These are phyloP conservation scores for Orbilia blumenaviensis DNA, from an alignment of 2,329 filamentous ascomycete species.

Conservation along the genomic window DNA sequence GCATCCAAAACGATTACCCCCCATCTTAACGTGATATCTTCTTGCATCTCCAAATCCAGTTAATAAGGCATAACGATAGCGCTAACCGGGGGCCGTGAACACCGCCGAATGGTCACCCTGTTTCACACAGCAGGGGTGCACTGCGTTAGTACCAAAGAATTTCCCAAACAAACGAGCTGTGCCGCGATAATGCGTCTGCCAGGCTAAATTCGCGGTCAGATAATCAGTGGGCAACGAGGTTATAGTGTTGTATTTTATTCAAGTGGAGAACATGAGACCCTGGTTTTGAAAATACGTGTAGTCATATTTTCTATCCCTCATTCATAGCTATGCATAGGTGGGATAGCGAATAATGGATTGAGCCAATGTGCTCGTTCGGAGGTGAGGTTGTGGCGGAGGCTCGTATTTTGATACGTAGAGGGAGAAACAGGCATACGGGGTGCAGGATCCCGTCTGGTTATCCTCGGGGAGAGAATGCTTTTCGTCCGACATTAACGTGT, in stretches of 20 bases:
- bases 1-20: neutral
- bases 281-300: neutral
- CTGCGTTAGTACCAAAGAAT: constrained; percentile 7
- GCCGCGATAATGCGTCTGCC: neutral
- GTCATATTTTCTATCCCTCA: neutral
- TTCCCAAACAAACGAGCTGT: constrained; percentile 9
- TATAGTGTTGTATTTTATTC: neutral
- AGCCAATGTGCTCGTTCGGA: neutral
- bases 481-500: neutral
- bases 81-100: neutral
- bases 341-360: neutral
- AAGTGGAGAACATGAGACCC: neutral
- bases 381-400: neutral
- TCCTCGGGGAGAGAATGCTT: neutral
- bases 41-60: neutral
- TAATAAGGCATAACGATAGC: constrained; percentile 2
- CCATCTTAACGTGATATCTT: neutral
- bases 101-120: neutral
- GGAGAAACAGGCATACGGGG: neutral
- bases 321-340: no score
- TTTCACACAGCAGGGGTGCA: neutral
- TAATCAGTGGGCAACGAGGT: neutral
- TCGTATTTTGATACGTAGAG: constrained; percentile 6
- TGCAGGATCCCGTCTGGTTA: neutral
- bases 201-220: neutral